Percentiles rank a stretch among this genome's conserved stretches.
Evolutionary conservation across 2,329 filamentous ascomycete genomes (phyloP).

Genomic region (Aureobasidium mangrovei): DNA sequence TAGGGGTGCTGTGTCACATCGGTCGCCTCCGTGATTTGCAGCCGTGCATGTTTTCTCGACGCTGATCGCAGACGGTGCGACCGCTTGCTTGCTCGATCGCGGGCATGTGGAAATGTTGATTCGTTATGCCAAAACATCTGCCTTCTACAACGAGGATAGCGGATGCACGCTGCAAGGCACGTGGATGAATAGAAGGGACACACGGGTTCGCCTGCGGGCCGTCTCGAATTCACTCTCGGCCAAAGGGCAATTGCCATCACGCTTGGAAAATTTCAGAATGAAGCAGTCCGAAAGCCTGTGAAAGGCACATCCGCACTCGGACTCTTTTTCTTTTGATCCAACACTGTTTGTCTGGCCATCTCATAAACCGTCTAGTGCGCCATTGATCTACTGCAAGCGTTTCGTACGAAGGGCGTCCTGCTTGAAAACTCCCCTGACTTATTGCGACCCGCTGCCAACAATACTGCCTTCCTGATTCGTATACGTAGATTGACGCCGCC

Average conservation of each 20-base stretch:
- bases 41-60: conserved; percentile 1
- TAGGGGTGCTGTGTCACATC: background rate
- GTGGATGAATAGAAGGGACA: background rate
- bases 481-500: background rate
- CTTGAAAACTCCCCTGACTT: no score
- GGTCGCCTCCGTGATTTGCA: background rate
- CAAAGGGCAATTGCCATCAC: background rate
- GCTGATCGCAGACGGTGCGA: background rate
- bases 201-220: background rate
- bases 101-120: background rate
- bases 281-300: no score
- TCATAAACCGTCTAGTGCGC: no score
- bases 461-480: conserved; percentile 7
- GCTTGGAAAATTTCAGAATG: background rate
- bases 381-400: no score
- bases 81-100: background rate
- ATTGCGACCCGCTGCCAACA: background rate
- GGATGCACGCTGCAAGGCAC: conserved; percentile 3
- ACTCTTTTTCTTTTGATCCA: no score
- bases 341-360: no score
- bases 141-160: conserved; percentile 8
- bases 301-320: no score
- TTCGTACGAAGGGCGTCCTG: no score
- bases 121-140: background rate
- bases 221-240: background rate